Evolutionary conservation across 495 filamentous ascomycete species (phyloP), one percentile per base, ranked within the genome.

Genomic region (Neurospora tetraspora): DNA sequence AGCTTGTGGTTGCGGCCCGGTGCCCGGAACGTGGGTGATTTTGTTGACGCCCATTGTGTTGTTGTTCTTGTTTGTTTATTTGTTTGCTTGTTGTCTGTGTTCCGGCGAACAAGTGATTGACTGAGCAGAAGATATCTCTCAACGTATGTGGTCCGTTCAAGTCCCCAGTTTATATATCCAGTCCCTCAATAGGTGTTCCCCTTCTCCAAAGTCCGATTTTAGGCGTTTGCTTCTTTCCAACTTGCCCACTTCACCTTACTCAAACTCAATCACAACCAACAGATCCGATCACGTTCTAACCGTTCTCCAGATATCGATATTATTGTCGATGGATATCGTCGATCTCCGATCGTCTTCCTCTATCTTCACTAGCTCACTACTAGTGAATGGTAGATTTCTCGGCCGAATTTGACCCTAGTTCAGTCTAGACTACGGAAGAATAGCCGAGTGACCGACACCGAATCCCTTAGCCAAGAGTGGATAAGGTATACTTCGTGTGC

Each of bases 31-130:
- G 39, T 80, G 75, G 38, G 78, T 75, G 37, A 79, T 87, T 80
- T 85, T 86, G 61, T 77, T 83, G 43, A 87, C 85, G 71, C 83
- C 85, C 87, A 89, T 88, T 73, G 72, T 81, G 74, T 61, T 31
- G 53, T 59, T 59, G 11, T 16, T 27, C 5, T 45, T 11, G 43
- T 20, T 10, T 47, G 53, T 14, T 61, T 27, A 12, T 5, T 61
- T 31, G 23, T 16, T 61, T 7, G 23, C 12, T 4, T 31, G 23
- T 16, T 31, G 53, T 61, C 23, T 61, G 23, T 61, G 23, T 61
- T 31, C 12, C 53, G 23, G 53, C 12, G 12, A 61, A 61, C 23
- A 31, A 61, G 53, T 61, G 53, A 61, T 12, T 61, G 53, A 3
- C 53, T 23, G 12, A 61, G 23, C 12, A 61, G 6, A 31, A 31